Conservation (phyloP, 2,329 filamentous ascomycete species). For the Alternaria metachromatica region DNA sequence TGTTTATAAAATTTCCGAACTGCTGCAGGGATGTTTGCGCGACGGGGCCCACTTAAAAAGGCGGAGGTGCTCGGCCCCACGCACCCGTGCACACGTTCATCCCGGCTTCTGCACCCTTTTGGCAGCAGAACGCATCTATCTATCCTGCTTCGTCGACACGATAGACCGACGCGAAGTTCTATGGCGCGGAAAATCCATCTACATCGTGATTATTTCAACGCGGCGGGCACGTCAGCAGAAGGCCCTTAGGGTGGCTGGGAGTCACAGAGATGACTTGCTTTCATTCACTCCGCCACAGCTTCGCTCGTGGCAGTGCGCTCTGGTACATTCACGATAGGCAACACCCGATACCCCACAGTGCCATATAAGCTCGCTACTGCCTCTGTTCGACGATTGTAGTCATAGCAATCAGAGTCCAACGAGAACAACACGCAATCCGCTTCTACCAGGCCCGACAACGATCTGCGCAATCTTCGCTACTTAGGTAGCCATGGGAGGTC, state of each 20-base stretch:
- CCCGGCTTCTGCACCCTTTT: neutral
- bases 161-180: neutral
- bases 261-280: neutral
- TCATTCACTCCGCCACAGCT: neutral
- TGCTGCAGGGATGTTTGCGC: conserved; percentile 15
- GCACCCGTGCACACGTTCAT: neutral
- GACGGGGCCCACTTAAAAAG: conserved; percentile 8
- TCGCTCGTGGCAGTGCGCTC: neutral
- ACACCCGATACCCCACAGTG: neutral
- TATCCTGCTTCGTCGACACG: neutral
- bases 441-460: neutral
- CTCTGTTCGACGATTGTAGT: neutral
- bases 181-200: neutral
- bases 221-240: neutral
- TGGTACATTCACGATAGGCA: neutral
- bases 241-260: neutral
- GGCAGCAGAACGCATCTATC: neutral
- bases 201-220: neutral
- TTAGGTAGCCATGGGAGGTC: conserved; percentile 67
- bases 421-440: neutral
- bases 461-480: neutral
- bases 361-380: neutral
- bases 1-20: conserved; percentile 22
- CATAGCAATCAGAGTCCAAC: neutral
- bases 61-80: conserved; percentile 20